These are phyloP conservation scores for Pythium vanterpoolii DNA, from an alignment of 352 stramenopile species.

Conservation along the genomic window DNA sequence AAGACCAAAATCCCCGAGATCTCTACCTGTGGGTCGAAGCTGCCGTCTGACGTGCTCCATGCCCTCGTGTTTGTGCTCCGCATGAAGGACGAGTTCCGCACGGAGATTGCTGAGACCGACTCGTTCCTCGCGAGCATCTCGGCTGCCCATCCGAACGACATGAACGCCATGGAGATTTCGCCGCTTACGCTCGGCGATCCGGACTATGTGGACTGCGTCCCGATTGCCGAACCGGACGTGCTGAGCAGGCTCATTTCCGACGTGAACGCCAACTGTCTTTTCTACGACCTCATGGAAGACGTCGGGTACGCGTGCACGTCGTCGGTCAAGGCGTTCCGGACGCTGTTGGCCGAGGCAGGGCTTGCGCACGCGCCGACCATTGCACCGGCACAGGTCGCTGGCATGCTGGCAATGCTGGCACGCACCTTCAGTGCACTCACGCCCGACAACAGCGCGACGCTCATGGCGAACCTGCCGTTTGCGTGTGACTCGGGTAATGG, in stretches of 20 bases:
- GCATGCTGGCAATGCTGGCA: constrained; percentile 87
- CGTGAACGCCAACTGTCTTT: constrained; percentile 74
- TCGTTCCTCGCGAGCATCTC: constrained; percentile 86
- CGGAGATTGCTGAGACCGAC: constrained; percentile 74
- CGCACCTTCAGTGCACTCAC: constrained; percentile 74
- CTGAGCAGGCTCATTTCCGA: constrained; percentile 79
- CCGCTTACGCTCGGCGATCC: constrained; percentile 85
- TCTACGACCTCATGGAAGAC: constrained; percentile 91
- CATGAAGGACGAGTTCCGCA: constrained; percentile 75
- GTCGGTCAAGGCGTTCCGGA: constrained; percentile 74
- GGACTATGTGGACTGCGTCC: constrained; percentile 80
- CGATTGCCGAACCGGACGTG: constrained; percentile 50
- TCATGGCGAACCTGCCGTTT: constrained; percentile 81
- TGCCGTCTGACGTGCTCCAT: constrained; percentile 83
- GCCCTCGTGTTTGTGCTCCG: constrained; percentile 79
- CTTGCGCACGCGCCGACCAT: constrained; percentile 79
- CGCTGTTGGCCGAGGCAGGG: constrained; percentile 77
- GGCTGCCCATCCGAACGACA: constrained; percentile 80
- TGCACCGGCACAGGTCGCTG: constrained; percentile 80
- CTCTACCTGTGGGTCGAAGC: constrained; percentile 72
- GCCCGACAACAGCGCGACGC: constrained; percentile 59
- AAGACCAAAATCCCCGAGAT: constrained; percentile 84
- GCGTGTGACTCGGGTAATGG: constrained; percentile 49
- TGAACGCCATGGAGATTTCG: constrained; percentile 81
- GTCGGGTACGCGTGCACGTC: constrained; percentile 86